A percentile compares a stretch with the other conserved stretches of the same genome.
phyloP scores from a whole-genome alignment of 192 early-diverging fungal species.

The Spinellus fusiger region DNA sequence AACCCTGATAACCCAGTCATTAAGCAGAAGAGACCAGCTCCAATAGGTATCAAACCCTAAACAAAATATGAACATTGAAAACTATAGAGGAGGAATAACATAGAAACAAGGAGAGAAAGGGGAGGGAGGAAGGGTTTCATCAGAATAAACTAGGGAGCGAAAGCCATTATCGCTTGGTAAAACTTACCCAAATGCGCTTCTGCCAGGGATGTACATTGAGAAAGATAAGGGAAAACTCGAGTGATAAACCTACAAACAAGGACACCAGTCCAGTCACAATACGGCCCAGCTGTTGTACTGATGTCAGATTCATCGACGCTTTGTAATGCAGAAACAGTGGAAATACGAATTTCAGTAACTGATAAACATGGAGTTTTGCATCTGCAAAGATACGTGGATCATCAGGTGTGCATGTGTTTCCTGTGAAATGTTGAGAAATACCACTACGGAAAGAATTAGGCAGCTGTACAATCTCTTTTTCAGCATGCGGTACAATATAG shows the following conservation, averaged over 20 bases:
- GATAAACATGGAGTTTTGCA: constrained; percentile 45
- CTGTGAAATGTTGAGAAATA: constrained; percentile 16
- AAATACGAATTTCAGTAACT: constrained; percentile 43
- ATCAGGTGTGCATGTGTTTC: constrained; percentile 16
- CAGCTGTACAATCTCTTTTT: constrained; percentile 39
- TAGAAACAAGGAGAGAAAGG: neutral
- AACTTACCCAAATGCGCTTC: constrained; percentile 48
- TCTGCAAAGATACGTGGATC: constrained; percentile 46
- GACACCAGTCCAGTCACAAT: constrained; percentile 38
- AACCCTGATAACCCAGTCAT: constrained; percentile 25
- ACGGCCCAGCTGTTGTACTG: constrained; percentile 40
- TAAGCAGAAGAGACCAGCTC: constrained; percentile 29
- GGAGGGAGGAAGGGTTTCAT: neutral
- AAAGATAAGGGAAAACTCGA: constrained; percentile 51
- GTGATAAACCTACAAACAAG: constrained; percentile 45
- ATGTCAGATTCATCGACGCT: constrained; percentile 47
- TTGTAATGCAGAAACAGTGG: constrained; percentile 46
- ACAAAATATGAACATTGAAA: no score
- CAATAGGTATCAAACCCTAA: constrained; percentile 31
- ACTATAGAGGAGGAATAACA: constrained; percentile 3
- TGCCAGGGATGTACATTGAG: constrained; percentile 39
- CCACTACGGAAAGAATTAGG: constrained; percentile 29
- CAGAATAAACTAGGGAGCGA: neutral
- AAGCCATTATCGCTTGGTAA: neutral
- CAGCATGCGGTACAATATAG: constrained; percentile 46